A percentile compares a stretch with the other conserved stretches of the same genome.
phyloP scores from a whole-genome alignment of 306 rosid genomes.

The Trifolium fragiferum region DNA sequence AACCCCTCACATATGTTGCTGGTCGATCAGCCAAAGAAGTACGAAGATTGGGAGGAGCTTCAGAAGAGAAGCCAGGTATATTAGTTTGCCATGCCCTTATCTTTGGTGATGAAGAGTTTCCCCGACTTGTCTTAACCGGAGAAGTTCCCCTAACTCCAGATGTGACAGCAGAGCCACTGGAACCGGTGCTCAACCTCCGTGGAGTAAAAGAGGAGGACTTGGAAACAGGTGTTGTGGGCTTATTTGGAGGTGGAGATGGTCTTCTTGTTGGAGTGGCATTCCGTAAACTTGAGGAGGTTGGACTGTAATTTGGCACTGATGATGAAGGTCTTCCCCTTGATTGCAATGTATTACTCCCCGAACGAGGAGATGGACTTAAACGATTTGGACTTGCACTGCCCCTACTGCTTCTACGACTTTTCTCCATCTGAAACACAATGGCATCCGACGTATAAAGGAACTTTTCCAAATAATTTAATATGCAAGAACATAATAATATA shows the following conservation, averaged over 20 bases:
- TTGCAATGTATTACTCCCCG: constrained; percentile 63
- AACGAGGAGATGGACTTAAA: constrained; percentile 78
- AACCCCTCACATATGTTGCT: constrained; percentile 82
- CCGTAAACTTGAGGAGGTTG: constrained; percentile 64
- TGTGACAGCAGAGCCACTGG: constrained; percentile 51
- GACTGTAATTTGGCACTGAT: constrained; percentile 70
- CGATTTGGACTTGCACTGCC: constrained; percentile 93
- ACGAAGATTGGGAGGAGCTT: constrained; percentile 85
- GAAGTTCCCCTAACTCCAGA: constrained; percentile 73
- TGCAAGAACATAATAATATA: constrained; percentile 37
- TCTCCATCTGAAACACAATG: constrained; percentile 71
- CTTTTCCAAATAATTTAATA: neutral
- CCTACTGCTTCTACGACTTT: constrained; percentile 77
- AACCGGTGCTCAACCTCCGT: constrained; percentile 71
- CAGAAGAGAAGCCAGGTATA: constrained; percentile 86
- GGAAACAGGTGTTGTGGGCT: constrained; percentile 60
- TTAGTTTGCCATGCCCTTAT: constrained; percentile 85
- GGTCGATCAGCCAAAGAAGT: constrained; percentile 87
- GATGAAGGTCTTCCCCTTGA: constrained; percentile 73
- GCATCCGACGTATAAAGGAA: constrained; percentile 12
- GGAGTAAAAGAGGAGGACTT: constrained; percentile 75
- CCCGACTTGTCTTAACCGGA: constrained; percentile 67
- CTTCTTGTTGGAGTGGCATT: constrained; percentile 65
- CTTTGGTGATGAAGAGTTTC: constrained; percentile 88
- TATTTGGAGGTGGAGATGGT: constrained; percentile 83